Evolutionary conservation across 495 filamentous ascomycete genomes (phyloP), one percentile per base, ranked within the genome.

Genomic region (Sporormia fimetaria): DNA sequence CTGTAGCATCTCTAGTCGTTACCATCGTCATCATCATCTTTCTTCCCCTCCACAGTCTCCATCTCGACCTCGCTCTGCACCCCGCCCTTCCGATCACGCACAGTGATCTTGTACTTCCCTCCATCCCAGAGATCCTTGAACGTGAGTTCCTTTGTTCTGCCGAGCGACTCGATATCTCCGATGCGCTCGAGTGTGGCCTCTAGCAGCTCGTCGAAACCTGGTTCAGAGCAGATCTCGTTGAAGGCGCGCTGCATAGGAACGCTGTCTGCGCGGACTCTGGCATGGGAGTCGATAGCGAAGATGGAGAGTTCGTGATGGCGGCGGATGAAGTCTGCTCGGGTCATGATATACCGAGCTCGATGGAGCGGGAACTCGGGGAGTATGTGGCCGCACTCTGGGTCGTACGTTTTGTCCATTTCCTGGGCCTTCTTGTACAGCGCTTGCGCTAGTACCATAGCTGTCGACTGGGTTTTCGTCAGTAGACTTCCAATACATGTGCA

Each of bases 221-320:
- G 67, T 36, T 74, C 51, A 3, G 61, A 52, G 34, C 84, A 90
- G 4, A 98, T 83, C 47, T 87, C 71, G 21, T 74, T 71, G 61
- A 98, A 95, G 0, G 92, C 90, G 28, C 75, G 75, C 62, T 88
- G 83, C 90, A 98, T 98, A 7, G 90, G 90, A 24, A 96, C 90
- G 3, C 62, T 93, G 35, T 52, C 45, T 4, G 90, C 90, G 15
- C 92, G 77, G 1, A 98, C 90, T 65, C 80, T 80, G 21, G 87
- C 85, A 18, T 74, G 70, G 21, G 77, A 83, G 45, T 88, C 86
- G 54, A 98, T 96, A 22, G 84, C 93, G 63, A 98, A 95, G 32
- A 98, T 74, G 54, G 96, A 96, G 37, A 87, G 73, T 43, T 90
- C 80, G 59, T 98, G 92, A 54, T 94, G 86, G 33, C 74, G 71